Base-by-base conservation (phyloP, 331 rosid species). In the Quercus lobata region DNA sequence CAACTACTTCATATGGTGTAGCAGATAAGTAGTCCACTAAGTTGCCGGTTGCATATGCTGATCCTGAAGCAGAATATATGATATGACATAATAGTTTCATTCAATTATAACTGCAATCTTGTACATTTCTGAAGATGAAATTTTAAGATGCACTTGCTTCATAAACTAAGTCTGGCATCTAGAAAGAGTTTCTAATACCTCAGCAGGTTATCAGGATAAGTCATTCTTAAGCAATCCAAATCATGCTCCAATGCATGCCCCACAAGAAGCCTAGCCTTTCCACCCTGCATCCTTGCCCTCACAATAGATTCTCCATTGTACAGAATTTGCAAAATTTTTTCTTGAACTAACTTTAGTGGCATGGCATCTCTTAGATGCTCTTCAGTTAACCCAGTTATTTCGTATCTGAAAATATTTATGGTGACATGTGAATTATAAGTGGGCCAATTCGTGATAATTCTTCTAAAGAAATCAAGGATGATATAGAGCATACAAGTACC, bases 251-350 rank as follows among this genome's bases (percentile, higher is more conserved):
- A 78, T 77, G 71, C 85, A 88, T 90, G 97, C 85, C 98, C 97
- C 81, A 94, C 96, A 80, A 94, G 94, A 88, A 94, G 91, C 78
- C 83, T 90, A 76, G 97, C 90, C 84, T 84, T 90, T 73, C 92
- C 93, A 57, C 94, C 94, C 72, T 84, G 86, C 84, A 83, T 78
- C 78, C 90, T 83, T 83, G 73, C 86, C 83, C 79, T 86, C 65
- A 74, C 87, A 70, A 82, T 75, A 62, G 90, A 81, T 78, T 89
- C 97, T 81, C 90, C 97, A 86, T 88, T 84, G 80, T 89, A 79
- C 83, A 92, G 76, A 87, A 94, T 78, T 80, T 87, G 83, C 78
- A 84, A 87, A 72, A 94, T 62, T 74, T 84, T 94, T 34, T 90
- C 92, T 73, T 80, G 86, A 81, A 88, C 98, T 63, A 85, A 83